Evolutionary conservation across 495 filamentous ascomycete species (phyloP).

Genomic region (Lineolata rhizophorae): DNA sequence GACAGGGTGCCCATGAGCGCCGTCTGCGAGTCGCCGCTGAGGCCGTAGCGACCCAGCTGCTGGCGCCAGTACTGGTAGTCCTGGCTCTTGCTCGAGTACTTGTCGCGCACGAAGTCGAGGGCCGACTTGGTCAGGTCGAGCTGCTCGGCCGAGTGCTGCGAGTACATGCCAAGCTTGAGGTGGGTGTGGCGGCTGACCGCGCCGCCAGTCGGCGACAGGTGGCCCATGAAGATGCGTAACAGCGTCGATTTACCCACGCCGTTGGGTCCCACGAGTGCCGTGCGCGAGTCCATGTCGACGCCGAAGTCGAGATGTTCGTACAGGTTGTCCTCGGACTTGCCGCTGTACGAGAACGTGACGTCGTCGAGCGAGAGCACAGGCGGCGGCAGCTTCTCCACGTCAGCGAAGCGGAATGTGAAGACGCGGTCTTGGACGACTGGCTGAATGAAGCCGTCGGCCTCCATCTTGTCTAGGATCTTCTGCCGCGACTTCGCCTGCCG

Average conservation of each 20-base stretch:
- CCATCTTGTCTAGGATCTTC: slow-evolving; percentile 99
- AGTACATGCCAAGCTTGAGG: slow-evolving; percentile 94
- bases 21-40: slow-evolving; percentile 82
- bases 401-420: slow-evolving; percentile 96
- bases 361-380: slow-evolving; percentile 92
- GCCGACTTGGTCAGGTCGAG: slow-evolving; percentile 95
- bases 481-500: slow-evolving; percentile 96
- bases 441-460: slow-evolving; percentile 95
- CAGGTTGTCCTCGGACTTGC: slow-evolving; percentile 67
- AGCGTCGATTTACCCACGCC: slow-evolving; percentile 99
- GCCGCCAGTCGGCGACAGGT: slow-evolving; percentile 67
- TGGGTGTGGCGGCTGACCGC: slow-evolving; percentile 81
- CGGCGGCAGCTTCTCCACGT: slow-evolving; percentile 93
- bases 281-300: slow-evolving; percentile 98
- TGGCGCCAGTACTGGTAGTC: slow-evolving; percentile 99
- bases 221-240: slow-evolving; percentile 90
- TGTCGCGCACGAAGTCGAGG: slow-evolving; percentile 93
- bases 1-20: slow-evolving; percentile 94
- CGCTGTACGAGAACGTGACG: slow-evolving; percentile 95
- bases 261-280: slow-evolving; percentile 92
- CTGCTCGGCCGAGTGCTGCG: slow-evolving; percentile 94
- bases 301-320: slow-evolving; percentile 94
- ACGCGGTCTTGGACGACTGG: slow-evolving; percentile 66
- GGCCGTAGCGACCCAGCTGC: slow-evolving; percentile 82
- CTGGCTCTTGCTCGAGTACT: slow-evolving; percentile 69